These are phyloP conservation scores for Taiwanofungus camphoratus DNA, from an alignment of 1,284 basidiomycete genomes.

Conservation along the genomic window DNA sequence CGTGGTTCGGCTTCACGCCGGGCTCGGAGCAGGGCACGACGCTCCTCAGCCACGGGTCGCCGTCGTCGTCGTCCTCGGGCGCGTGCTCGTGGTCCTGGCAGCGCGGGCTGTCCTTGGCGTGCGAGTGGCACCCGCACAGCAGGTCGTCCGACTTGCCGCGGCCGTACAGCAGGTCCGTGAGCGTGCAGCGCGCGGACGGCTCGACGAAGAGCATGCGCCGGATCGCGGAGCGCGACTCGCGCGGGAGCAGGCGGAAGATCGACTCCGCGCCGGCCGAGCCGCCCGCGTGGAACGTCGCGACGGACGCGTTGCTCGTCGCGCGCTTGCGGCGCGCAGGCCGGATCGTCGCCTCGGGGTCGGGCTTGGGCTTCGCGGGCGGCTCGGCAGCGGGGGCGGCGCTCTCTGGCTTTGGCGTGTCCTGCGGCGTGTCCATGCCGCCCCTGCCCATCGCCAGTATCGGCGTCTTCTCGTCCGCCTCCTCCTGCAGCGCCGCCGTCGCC, in stretches of 20 bases:
- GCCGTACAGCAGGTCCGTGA: conserved; percentile 90
- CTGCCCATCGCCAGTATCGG: neutral
- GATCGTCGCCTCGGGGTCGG: conserved; percentile 14
- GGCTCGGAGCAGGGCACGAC: conserved; percentile 66
- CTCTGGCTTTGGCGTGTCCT: conserved; percentile 3
- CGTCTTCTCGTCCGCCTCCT: neutral
- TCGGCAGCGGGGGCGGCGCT: conserved; percentile 5
- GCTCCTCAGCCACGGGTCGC: conserved; percentile 73
- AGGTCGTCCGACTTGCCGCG: conserved; percentile 68
- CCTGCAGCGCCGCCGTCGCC: neutral
- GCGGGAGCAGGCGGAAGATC: conserved; percentile 94
- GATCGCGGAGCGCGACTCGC: conserved; percentile 85
- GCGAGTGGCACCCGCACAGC: conserved; percentile 68
- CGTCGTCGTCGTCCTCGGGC: conserved; percentile 64
- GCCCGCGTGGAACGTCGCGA: conserved; percentile 71
- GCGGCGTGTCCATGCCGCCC: conserved; percentile 3
- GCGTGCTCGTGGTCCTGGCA: conserved; percentile 62
- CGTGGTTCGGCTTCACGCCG: conserved; percentile 44
- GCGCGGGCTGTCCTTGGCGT: conserved; percentile 33
- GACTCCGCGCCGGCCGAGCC: conserved; percentile 96
- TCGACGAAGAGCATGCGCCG: conserved; percentile 94
- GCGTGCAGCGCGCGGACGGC: conserved; percentile 83
- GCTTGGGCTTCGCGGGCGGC: conserved; percentile 12
- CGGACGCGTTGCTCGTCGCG: conserved; percentile 59
- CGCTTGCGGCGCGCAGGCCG: conserved; percentile 36